phyloP scores from a whole-genome alignment of 495 filamentous ascomycete species.

The Ascobolus immersus region DNA sequence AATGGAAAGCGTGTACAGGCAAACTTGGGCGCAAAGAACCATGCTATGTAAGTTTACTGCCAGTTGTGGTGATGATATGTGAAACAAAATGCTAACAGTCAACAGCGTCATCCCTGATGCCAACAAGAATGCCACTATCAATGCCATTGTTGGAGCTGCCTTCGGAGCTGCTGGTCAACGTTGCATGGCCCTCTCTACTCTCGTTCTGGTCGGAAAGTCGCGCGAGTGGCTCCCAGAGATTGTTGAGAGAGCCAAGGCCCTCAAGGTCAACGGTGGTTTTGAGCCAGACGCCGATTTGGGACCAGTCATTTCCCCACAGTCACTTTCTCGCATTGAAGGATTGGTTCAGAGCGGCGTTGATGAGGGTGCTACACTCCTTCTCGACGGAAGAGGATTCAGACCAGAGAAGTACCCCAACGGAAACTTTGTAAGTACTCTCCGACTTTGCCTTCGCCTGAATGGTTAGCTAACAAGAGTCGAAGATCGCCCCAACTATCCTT shows the following conservation, averaged over 20 bases:
- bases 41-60: conserved; percentile 34
- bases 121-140: conserved; percentile 93
- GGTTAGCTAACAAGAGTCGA: conserved; percentile 1
- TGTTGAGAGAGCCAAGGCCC: conserved; percentile 68
- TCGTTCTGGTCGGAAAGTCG: conserved; percentile 85
- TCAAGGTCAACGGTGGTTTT: conserved; percentile 83
- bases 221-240: conserved; percentile 80
- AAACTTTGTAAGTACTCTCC: conserved; percentile 72
- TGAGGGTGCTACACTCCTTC: conserved; percentile 77
- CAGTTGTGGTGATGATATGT: background rate
- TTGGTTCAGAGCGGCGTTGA: conserved; percentile 72
- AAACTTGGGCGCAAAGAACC: conserved; percentile 96
- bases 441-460: background rate
- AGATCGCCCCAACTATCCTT: conserved; percentile 80
- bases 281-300: conserved; percentile 83
- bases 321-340: conserved; percentile 67
- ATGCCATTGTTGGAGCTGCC: conserved; percentile 79
- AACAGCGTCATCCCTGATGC: conserved; percentile 57
- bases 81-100: background rate
- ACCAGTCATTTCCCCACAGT: conserved; percentile 86
- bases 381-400: conserved; percentile 79
- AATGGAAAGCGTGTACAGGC: conserved; percentile 88
- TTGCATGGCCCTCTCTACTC: conserved; percentile 88
- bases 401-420: conserved; percentile 86
- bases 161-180: conserved; percentile 93